Base-by-base conservation (phyloP, 805 yeast genomes). In the Barnettozyma pratensis region DNA sequence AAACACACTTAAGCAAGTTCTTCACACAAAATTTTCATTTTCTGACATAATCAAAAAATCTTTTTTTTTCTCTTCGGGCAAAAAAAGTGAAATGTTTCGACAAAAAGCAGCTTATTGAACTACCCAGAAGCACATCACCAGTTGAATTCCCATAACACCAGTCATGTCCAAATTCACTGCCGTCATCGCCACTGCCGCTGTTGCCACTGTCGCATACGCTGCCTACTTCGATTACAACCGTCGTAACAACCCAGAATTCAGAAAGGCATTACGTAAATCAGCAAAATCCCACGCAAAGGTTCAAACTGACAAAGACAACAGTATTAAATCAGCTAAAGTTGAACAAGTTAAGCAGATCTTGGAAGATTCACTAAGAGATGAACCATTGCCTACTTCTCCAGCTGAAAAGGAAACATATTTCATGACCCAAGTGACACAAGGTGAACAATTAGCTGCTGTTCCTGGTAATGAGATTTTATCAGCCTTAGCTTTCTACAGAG, bases 401-500 rank as follows among this genome's bases (percentile, higher is more conserved):
- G 57, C 74, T 30, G 85, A 81, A 62, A 85, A 84, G 68, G 96
- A 91, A 73, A 69, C 75, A 52, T 82, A 79, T 64, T 92, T 92
- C 74, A 81, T 91, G 75, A 76, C 78, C 54, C 90, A 87, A 67
- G 91, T 92, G 48, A 85, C 89, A 51, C 63, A 74, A 43, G 98
- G 96, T 66, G 98, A 92, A 69, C 86, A 84, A 66, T 73, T 87
- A 58, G 79, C 88, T 54, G 73, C 78, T 54, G 63, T 71, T 34
- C 82, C 85, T 53, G 85, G 83, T 55, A 76, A 79, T 57, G 88
- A 86, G 66, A 69, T 85, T 54, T 88, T 85, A 51, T 84, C 97
- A 41, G 98, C 99, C 37, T 74, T 91, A 57, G 79, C 84, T 57
- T 94, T 90, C 77, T 94, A 94, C 79, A 87, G 88, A 69, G 98